These are phyloP conservation scores for Wickerhamomyces canadensis DNA, from an alignment of 805 yeast species.

Conservation along the genomic window DNA sequence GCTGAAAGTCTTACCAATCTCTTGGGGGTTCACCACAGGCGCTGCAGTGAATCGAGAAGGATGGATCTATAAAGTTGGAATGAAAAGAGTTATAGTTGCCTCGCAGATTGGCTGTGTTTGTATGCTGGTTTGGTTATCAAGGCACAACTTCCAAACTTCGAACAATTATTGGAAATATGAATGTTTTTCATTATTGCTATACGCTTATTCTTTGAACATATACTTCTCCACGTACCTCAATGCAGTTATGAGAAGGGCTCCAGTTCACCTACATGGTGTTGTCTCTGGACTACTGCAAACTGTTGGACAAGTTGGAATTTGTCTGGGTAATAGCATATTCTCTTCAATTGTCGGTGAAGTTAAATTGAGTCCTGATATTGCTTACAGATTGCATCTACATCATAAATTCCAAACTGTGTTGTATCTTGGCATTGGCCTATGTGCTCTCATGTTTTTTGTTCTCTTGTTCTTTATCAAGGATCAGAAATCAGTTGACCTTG, in stretches of 20 bases:
- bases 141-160: slow-evolving; percentile 9
- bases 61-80: slow-evolving; percentile 18
- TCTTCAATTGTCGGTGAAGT: slow-evolving; percentile 25
- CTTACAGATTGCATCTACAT: slow-evolving; percentile 1
- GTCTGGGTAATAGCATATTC: slow-evolving; percentile 24
- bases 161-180: slow-evolving; percentile 27
- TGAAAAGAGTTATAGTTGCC: slow-evolving; percentile 13
- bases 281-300: slow-evolving; percentile 34
- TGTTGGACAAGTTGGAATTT: slow-evolving; percentile 29
- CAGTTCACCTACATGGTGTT: slow-evolving; percentile 34
- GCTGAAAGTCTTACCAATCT: slow-evolving; percentile 30
- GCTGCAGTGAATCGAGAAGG: slow-evolving; percentile 21
- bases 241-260: slow-evolving; percentile 28
- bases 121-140: slow-evolving; percentile 22
- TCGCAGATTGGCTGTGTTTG: slow-evolving; percentile 13
- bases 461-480: too few species aligned
- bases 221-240: slow-evolving; percentile 31
- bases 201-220: slow-evolving; percentile 25
- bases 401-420: slow-evolving; percentile 6
- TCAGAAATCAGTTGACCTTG: too few species aligned
- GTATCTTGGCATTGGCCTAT: too few species aligned
- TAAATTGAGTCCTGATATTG: not conserved
- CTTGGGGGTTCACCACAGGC: slow-evolving; percentile 27
- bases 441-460: too few species aligned
- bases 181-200: slow-evolving; percentile 21